Base-by-base conservation (phyloP, 2,329 filamentous ascomycete genomes). In the Dactylellina parvicollis region DNA sequence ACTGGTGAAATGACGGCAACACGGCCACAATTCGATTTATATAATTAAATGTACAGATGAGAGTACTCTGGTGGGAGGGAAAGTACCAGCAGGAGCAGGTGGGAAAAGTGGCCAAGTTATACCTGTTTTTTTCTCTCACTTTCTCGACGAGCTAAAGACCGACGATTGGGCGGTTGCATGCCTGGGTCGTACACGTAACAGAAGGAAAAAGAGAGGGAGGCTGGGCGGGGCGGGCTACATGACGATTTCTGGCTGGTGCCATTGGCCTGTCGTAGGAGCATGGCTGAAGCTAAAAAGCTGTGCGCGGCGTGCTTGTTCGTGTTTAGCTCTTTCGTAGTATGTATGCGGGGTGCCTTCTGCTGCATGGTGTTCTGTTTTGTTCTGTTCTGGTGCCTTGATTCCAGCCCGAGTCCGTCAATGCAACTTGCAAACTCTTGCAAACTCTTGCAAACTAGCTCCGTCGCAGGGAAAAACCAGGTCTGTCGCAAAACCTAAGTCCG, bases 141-240 rank as follows among this genome's bases (percentile, higher is more conserved):
- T 16, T 40, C n/a, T 9, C 42, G 32, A 36, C 18, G 42, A 40
- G 32, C 18, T 46, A 16, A 28, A 36, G 16, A 36, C 24, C 4
- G 10, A 34, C 46, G 46, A 40, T 30, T 22, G 34, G 9, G 50
- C 24, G 36, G 12, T 44, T 55, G 36, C 20, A 46, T 55, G 59
- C 26, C 16, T 32, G 20, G 46, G 55, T 56, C 20, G 60, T 65
- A 65, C 60, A 67, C 52, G 52, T 59, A 59, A 59, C 52, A 28
- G 24, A 26, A 26, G 14, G 18, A 42, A 8, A 9, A 18, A 42
- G 30, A 20, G 40, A 22, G 32, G 50, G 61, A 57, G 62, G 61
- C 61, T 66, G 52, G 62, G 62, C 46, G 42, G 52, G 52, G 50
- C 50, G 36, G 24, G 18, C 30, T 24, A 16, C 55, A 59, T 36